Evolutionary conservation across 139 green algal species (phyloP), one percentile per base, ranked within the genome.

Genomic region (Chlorella sp.): DNA sequence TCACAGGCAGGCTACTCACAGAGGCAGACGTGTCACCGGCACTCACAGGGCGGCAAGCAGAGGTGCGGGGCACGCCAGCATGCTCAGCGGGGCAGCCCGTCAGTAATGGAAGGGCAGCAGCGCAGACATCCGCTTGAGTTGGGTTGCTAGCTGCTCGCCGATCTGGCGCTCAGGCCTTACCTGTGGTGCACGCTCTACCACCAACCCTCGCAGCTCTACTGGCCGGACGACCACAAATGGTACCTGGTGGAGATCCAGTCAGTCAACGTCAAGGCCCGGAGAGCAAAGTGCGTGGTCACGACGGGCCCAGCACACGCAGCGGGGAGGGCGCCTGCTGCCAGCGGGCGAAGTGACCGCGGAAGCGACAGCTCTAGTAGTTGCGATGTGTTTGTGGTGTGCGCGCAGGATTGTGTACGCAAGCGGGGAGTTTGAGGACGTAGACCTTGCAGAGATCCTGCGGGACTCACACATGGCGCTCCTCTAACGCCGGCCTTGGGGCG

Each of bases 201-300:
- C 10, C 42, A 10, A 17, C 17, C 10, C 42, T 26, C 49, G 29
- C 29, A 36, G 89, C 80, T 97, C 30, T 95, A 91, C 74, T 97
- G 92, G 92, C 92, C 92, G 1, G 92, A 96, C 72, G 91, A 97
- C 80, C 77, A 78, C 14, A 82, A 91, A 70, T 96, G 92, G 91
- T 95, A 97, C 74, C 77, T 92, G 0, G 88, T 95, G 10, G 74
- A 91, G 49, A 92, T 96, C 22, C 84, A 91, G 67, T 79, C 60
- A 4, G 49, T 95, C 32, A 88, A 95, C 71, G 66, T 80, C 3
- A 83, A 82, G 68, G 86, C 68, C 22, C 83, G 80, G 29, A 83
- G 86, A 33, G 91, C 91, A 55, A 92, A 88, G 90, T 94, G 71
- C 5, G n/a, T n/a, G n/a, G n/a, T n/a, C n/a, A n/a, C n/a, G n/a